Percentiles rank a stretch among this genome's conserved stretches.
Conservation (phyloP, 208 protist species). For the Angomonas desouzai region DNA sequence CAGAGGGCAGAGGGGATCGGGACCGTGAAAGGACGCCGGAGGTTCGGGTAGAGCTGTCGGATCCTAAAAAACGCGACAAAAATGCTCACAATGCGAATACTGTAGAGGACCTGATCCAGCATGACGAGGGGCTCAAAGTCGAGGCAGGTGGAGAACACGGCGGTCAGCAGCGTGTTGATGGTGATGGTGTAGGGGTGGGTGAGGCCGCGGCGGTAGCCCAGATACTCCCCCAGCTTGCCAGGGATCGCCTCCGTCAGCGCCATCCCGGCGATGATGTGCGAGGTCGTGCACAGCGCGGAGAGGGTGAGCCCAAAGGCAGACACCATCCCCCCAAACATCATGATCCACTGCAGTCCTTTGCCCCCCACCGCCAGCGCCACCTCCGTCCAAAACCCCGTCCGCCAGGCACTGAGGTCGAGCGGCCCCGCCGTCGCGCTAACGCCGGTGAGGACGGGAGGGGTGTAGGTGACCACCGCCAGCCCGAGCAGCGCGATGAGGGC, state of each 20-base stretch:
- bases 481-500: conserved; percentile 61
- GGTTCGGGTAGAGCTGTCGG: conserved; percentile 54
- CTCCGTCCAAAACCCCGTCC: conserved; percentile 65
- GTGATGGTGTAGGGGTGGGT: conserved; percentile 73
- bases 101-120: conserved; percentile 74
- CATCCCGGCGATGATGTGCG: conserved; percentile 57
- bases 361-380: conserved; percentile 51
- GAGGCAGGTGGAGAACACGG: conserved; percentile 48
- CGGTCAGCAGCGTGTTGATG: conserved; percentile 59
- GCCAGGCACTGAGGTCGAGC: conserved; percentile 56
- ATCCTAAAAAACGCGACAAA: conserved; percentile 57
- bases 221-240: conserved; percentile 37
- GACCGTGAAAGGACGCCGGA: conserved; percentile 55
- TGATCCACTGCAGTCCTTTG: conserved; percentile 36
- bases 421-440: conserved; percentile 41
- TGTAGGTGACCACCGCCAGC: conserved; percentile 66
- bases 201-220: conserved; percentile 58
- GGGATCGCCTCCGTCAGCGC: conserved; percentile 71
- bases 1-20: conserved; percentile 43
- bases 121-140: conserved; percentile 67
- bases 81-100: conserved; percentile 53
- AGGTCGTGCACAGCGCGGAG: conserved; percentile 72
- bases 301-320: conserved; percentile 69
- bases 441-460: conserved; percentile 65
- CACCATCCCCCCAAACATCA: conserved; percentile 46